Evolutionary conservation across 345 rosid genomes (phyloP), one percentile per base, ranked within the genome.

Genomic region (Sonneratia caseolaris): DNA sequence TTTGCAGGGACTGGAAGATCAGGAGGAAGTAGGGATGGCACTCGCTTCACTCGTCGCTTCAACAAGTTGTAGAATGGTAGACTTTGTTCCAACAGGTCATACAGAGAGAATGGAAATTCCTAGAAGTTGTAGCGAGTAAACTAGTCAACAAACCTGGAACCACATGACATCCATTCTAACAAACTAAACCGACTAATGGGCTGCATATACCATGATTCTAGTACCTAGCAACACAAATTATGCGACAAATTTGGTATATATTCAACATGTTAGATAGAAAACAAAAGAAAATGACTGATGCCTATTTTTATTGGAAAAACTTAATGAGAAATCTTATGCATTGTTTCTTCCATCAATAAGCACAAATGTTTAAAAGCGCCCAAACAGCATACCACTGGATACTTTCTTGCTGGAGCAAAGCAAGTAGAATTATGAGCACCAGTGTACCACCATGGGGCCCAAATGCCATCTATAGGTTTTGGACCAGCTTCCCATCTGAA

Each of bases 401-500:
- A 85, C 76, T 84, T 85, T 72, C 81, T 82, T 18, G 82, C 70
- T 70, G 83, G 78, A 19, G 75, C 68, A 74, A 92, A 92, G 72
- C 88, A 43, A 5, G 92, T 86, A 16, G 96, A 88, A 71, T 83
- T 73, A 42, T 86, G 92, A 18, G 85, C 89, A 64, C 84, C 83
- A 77, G 79, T 76, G 72, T 92, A 92, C 98, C 96, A 87, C 98
- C 91, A 86, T 55, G 89, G 87, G 27, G 91, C 96, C 96, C 98
- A 90, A 55, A 87, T 16, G 68, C 98, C 98, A 84, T 90, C 96
- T 51, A 87, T 69, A 40, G 85, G 81, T 80, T 87, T 92, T n/a
- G 98, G 90, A 77, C 95, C 96, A 85, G 91, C 90, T 75, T 88
- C 85, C 98, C 96, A 92, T 79, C 98, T 92, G 84, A 74, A 67